A percentile compares a stretch with the other conserved stretches of the same genome.
These are phyloP conservation scores for Aechmea fasciata DNA, from an alignment of 176 grass and related monocot genomes.

Conservation along the genomic window DNA sequence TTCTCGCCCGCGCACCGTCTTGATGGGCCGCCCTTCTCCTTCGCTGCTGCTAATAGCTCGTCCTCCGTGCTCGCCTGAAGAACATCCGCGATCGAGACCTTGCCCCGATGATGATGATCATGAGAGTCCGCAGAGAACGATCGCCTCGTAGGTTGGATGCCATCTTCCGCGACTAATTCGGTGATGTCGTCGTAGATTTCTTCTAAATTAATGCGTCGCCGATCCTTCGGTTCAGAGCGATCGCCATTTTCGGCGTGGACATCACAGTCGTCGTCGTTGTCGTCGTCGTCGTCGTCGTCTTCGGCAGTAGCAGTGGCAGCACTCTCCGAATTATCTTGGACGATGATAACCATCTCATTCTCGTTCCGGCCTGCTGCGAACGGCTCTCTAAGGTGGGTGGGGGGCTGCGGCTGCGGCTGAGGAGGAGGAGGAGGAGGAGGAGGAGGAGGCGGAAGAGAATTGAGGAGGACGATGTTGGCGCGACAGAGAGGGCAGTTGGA, in stretches of 20 bases:
- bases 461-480: slow-evolving; percentile 11
- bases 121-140: slow-evolving; percentile 36
- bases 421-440: background rate
- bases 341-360: slow-evolving; percentile 19
- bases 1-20: slow-evolving; percentile 28
- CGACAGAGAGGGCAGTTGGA: slow-evolving; percentile 29
- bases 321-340: slow-evolving; percentile 25
- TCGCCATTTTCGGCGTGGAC: background rate
- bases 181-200: slow-evolving; percentile 7
- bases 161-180: slow-evolving; percentile 47
- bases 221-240: slow-evolving; percentile 6
- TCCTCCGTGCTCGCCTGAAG: slow-evolving; percentile 50
- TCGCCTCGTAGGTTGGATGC: slow-evolving; percentile 9
- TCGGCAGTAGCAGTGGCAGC: background rate
- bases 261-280: background rate
- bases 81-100: slow-evolving; percentile 65
- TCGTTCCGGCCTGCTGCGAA: background rate
- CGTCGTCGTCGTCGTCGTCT: too few species aligned
- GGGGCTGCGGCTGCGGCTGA: background rate
- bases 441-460: background rate
- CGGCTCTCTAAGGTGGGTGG: background rate
- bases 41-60: slow-evolving; percentile 51
- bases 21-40: slow-evolving; percentile 49
- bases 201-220: slow-evolving; percentile 9
- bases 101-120: slow-evolving; percentile 7